Conservation (phyloP, 2,329 filamentous ascomycete species). For the Nemania sp. region DNA sequence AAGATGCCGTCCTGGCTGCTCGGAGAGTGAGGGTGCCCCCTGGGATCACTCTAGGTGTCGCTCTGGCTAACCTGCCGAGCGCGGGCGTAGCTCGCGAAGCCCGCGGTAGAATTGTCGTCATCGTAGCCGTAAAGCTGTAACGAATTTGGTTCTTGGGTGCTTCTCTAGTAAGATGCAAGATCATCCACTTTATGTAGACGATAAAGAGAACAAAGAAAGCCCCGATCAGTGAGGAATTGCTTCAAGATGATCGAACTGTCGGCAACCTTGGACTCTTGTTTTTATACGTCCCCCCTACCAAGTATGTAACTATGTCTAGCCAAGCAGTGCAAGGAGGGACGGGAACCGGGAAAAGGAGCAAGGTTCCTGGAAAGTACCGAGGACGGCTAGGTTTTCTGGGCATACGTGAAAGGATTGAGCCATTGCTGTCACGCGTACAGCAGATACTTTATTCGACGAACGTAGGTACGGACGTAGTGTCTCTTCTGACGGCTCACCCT, state of each 20-base stretch:
- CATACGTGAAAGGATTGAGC: conserved; percentile 13
- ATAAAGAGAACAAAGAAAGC: conserved; percentile 8
- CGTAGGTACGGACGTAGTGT: neutral
- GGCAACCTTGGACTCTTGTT: conserved; percentile 15
- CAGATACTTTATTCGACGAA: conserved; percentile 17
- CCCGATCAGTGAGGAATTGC: neutral
- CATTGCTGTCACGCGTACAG: conserved; percentile 32
- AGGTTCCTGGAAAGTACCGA: conserved; percentile 15
- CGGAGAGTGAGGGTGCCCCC: conserved; percentile 33
- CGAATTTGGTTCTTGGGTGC: conserved; percentile 4
- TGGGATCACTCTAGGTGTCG: conserved; percentile 35
- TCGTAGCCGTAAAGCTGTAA: conserved; percentile 29
- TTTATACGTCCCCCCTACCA: conserved; percentile 29
- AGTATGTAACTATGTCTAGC: conserved; percentile 9
- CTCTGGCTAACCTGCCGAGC: conserved; percentile 39
- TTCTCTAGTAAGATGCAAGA: conserved; percentile 7
- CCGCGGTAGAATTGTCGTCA: conserved; percentile 41
- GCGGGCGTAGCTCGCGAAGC: conserved; percentile 40
- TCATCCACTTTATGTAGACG: neutral
- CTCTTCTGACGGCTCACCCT: conserved; percentile 6
- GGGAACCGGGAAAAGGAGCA: conserved; percentile 7
- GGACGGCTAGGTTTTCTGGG: conserved; percentile 15
- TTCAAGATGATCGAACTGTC: neutral
- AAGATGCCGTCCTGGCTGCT: conserved; percentile 20
- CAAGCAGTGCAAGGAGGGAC: conserved; percentile 11